A percentile compares a stretch with the other conserved stretches of the same genome.
These are phyloP conservation scores for Anacardium occidentale DNA, from an alignment of 345 rosid species.

Conservation along the genomic window DNA sequence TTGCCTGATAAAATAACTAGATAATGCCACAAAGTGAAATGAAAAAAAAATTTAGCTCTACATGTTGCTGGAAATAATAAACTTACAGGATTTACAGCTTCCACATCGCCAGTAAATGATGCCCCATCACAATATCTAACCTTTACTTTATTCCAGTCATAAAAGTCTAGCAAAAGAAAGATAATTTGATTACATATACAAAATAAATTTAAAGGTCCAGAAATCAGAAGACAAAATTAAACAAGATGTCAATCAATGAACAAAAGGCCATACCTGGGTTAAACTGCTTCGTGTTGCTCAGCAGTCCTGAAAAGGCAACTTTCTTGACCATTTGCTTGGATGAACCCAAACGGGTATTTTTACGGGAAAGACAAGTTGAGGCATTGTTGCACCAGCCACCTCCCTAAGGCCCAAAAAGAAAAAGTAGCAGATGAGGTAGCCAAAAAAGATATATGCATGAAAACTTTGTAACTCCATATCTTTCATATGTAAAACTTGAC, in stretches of 20 bases:
- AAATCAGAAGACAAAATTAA: not conserved
- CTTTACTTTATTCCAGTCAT: constrained; percentile 88
- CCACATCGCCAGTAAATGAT: constrained; percentile 89
- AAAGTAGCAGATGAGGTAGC: not conserved
- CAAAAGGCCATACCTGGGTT: constrained; percentile 62
- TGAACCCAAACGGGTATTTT: constrained; percentile 55
- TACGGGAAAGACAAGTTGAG: no score
- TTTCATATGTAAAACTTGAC: not conserved
- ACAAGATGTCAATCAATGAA: not conserved
- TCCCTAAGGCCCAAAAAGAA: constrained; percentile 46
- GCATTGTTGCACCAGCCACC: constrained; percentile 87
- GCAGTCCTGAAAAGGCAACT: constrained; percentile 78
- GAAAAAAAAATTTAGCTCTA: not conserved
- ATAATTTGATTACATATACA: constrained; percentile 4
- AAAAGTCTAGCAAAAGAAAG: constrained; percentile 49
- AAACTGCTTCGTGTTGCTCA: constrained; percentile 48
- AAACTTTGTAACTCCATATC: constrained; percentile 6
- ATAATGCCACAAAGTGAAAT: constrained; percentile 6
- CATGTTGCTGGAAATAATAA: constrained; percentile 10
- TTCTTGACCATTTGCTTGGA: constrained; percentile 62
- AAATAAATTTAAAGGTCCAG: constrained; percentile 2
- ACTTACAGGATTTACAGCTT: constrained; percentile 73
- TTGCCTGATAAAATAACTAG: constrained; percentile 64
- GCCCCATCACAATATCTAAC: constrained; percentile 93
- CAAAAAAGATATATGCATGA: not conserved